Base-by-base conservation (phyloP, 805 yeast genomes). In the Starmerella stellata region DNA sequence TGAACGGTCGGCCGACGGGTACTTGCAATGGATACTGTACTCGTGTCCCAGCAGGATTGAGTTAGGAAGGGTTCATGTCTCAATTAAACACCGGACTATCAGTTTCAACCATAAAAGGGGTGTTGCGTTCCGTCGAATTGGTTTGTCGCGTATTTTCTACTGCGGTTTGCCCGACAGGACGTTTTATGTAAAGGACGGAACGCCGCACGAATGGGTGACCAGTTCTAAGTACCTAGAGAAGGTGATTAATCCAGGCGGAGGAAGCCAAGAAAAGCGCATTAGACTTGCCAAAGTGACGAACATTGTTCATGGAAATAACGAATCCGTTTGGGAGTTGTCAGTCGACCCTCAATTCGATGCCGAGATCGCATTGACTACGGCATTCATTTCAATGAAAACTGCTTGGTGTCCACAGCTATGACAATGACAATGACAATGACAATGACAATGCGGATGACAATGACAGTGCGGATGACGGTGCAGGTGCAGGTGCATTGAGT, bases 341-440 rank as follows among this genome's bases (percentile, higher is more conserved):
- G 53, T 72, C 20, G 76, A 72, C 52, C 66, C 61, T 36, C 38
- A 51, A 2, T 56, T 72, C 21, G 74, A 69, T 50, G 51, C 58
- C 18, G 72, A 69, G 41, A 58, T 69, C 30, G 77, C 69, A 3
- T 53, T 74, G 37, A 69, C 73, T n/a, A 72, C 78, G 5, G 75
- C 65, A 1, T 73, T 73, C 45, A 55, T 70, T 37, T 64, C 76
- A 18, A 71, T 74, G 75, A 59, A 71, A 56, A 68, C 76, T 11
- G 72, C 70, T 53, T 74, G 79, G 79, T 72, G 73, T n/a, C n/a
- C n/a, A n/a, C n/a, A n/a, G n/a, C n/a, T n/a, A n/a, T n/a, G n/a
- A n/a, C n/a, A n/a, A n/a, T n/a, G n/a, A n/a, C n/a, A n/a, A n/a
- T n/a, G n/a, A n/a, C n/a, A n/a, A n/a, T n/a, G n/a, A n/a, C n/a